Evolutionary conservation across 441 rosid genomes (phyloP), one percentile per base, ranked within the genome.

Genomic region (Corymbia calophylla): DNA sequence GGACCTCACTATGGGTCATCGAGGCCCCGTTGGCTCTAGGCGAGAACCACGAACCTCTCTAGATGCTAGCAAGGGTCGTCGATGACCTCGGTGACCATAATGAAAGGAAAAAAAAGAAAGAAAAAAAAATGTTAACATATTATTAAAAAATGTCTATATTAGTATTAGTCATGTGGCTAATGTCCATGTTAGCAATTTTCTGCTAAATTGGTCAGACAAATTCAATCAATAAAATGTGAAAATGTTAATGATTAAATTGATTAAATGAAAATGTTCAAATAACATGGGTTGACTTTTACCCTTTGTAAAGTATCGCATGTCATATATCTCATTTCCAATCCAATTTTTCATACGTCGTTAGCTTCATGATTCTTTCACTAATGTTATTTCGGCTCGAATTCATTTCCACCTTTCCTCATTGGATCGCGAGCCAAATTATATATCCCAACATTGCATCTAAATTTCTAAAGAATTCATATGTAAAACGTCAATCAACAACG

Each of bases 81-180:
- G 5, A 39, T 19, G 58, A 55, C 2, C 14, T 56, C 6, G 6
- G 10, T 56, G 23, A 56, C 29, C 13, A 56, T 23, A 56, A 56
- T 9, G 0, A 23, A 56, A 56, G 6, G 23, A 54, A 54, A 54
- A 54, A 18, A 53, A 54, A n/a, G n/a, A n/a, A 9, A 56, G 9
- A 23, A 21, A 23, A 56, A 51, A 51, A 51, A 51, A 4, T 23
- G 23, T 5, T 56, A 2, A 23, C 62, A 23, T 23, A 56, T 4
- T 56, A 23, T 56, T 23, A 23, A 23, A 23, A 56, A 56, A 23
- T 56, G 62, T 56, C 29, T 23, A 56, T 0, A 0, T 9, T 9
- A 6, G 3, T 56, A 56, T 0, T 56, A 8, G 6, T 3, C 1
- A 4, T 51, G 5, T 51, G 0, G 0, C 14, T 9, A 4, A 51